Evolutionary conservation across 2,329 filamentous ascomycete genomes (phyloP), one percentile per base, ranked within the genome.

Genomic region (Hypoxylon sp.): DNA sequence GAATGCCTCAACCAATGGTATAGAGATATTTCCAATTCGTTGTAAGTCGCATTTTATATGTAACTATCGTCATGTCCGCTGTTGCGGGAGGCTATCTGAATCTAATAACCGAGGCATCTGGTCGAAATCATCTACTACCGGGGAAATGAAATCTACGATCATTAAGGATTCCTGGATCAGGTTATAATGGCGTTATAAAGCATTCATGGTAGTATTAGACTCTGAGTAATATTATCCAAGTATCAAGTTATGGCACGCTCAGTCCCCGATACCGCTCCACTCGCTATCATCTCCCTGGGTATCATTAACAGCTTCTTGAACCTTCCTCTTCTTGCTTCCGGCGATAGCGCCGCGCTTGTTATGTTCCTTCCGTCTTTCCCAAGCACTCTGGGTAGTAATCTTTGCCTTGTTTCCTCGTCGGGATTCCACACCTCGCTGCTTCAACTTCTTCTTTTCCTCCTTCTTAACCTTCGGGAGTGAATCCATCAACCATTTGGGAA

Each of bases 401-500:
- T 89, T 89, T 21, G 87, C 85, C 76, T 85, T 85, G 34, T 75
- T 78, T 38, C 81, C 82, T 32, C 80, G 79, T 74, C 88, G 72
- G 38, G 69, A 90, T 79, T 94, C 91, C 9, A 98, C 91, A 5
- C 96, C 96, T 71, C 90, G 85, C 77, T 89, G 89, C 84, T 93
- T 97, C 71, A 99, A 80, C 77, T 89, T 89, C 84, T 95, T 91
- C 83, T 91, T 92, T 68, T 94, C 92, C 55, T 91, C 89, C 85
- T 98, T 98, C 74, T 84, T 90, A 19, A 96, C 89, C 69, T 91
- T 91, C 0, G 96, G 96, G 69, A 99, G 83, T 2, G 93, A 91
- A 77, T 97, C 92, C 4, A 98, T 84, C 56, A 99, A 83, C 94
- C 95, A 98, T 78, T 91, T 90, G 75, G 93, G 90, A 28, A 97